These are phyloP conservation scores for Geum urbanum DNA, from an alignment of 306 rosid genomes.

Conservation along the genomic window DNA sequence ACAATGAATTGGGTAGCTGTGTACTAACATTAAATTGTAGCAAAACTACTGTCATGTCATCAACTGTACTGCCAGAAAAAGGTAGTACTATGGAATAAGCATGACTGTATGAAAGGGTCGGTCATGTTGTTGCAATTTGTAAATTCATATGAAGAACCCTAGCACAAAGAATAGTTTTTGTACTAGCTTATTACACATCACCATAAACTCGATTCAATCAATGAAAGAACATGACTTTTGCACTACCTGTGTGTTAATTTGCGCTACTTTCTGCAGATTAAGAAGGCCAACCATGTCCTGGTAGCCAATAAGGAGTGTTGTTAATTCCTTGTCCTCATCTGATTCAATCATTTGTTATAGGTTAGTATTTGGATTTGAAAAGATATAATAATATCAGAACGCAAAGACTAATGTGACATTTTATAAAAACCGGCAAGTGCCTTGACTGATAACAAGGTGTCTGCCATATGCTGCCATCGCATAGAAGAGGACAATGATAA, in stretches of 20 bases:
- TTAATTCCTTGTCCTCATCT: constrained; percentile 86
- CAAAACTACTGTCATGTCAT: neutral
- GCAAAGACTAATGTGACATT: constrained; percentile 6
- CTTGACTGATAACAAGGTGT: constrained; percentile 71
- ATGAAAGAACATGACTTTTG: neutral
- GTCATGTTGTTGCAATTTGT: neutral
- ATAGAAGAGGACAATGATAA: constrained; percentile 56
- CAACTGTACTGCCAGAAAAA: neutral
- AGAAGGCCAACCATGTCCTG: constrained; percentile 88
- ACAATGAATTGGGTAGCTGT: neutral
- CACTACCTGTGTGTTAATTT: constrained; percentile 71
- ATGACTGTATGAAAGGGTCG: neutral
- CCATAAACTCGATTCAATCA: neutral
- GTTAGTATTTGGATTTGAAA: neutral
- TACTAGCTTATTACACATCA: neutral
- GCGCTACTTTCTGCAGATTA: constrained; percentile 71
- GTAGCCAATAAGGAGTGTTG: constrained; percentile 82
- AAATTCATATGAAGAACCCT: neutral
- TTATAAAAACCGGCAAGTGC: constrained; percentile 65
- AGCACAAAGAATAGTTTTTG: neutral
- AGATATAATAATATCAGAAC: neutral
- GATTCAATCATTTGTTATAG: constrained; percentile 15
- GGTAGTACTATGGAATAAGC: neutral
- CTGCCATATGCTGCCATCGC: too few relatives aligned
- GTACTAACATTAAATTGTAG: neutral